Evolutionary conservation across 306 rosid genomes (phyloP).

Genomic region (Ziziphus jujuba): DNA sequence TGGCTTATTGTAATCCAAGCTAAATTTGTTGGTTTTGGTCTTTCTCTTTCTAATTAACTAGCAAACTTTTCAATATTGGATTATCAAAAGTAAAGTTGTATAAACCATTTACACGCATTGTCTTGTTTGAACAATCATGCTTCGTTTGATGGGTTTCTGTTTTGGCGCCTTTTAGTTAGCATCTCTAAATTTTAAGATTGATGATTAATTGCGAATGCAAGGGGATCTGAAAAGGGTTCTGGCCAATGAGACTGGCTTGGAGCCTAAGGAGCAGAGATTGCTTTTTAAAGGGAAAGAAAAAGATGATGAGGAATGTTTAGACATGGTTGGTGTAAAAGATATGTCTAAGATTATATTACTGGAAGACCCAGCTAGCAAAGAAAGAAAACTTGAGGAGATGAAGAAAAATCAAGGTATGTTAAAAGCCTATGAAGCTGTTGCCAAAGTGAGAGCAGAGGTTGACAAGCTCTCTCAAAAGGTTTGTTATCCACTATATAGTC

Average conservation of each 20-base stretch:
- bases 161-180: background rate
- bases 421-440: constrained; percentile 50
- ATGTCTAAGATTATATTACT: constrained; percentile 58
- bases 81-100: background rate
- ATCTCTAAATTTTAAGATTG: background rate
- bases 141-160: constrained; percentile 23
- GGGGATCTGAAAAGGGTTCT: constrained; percentile 65
- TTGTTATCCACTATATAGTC: background rate
- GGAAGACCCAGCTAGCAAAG: constrained; percentile 78
- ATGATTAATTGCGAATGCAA: constrained; percentile 22
- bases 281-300: constrained; percentile 67
- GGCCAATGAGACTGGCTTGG: constrained; percentile 47
- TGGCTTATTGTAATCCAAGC: constrained; percentile 13
- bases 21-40: constrained; percentile 2
- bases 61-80: background rate
- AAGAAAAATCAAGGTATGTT: constrained; percentile 34
- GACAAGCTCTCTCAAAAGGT: constrained; percentile 70
- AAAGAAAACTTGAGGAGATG: constrained; percentile 57
- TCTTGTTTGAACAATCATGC: background rate
- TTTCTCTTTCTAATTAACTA: background rate
- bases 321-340: constrained; percentile 67
- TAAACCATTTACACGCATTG: background rate
- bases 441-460: constrained; percentile 46
- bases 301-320: constrained; percentile 60
- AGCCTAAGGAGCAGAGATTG: constrained; percentile 67